Conservation (phyloP, 352 stramenopile species). For the Phytophthora chlamydospora region DNA sequence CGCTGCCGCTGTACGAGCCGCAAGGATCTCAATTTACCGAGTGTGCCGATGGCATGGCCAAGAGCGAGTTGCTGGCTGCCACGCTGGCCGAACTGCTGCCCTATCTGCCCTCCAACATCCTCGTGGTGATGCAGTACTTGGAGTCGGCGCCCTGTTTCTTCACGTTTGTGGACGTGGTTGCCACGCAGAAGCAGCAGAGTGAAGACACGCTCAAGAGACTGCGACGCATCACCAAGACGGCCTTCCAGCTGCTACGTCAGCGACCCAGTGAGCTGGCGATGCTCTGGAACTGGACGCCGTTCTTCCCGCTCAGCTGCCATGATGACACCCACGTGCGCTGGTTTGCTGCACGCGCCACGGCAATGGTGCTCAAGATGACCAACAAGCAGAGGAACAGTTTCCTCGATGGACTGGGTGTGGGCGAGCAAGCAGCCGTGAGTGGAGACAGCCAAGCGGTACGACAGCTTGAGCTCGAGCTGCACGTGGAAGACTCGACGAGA, state of each 20-base stretch:
- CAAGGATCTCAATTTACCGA: constrained; percentile 11
- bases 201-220: constrained; percentile 45
- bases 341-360: constrained; percentile 66
- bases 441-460: constrained; percentile 41
- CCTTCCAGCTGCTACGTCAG: constrained; percentile 58
- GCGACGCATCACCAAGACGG: constrained; percentile 60
- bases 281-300: constrained; percentile 84
- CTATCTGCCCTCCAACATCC: constrained; percentile 60
- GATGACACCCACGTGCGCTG: constrained; percentile 61
- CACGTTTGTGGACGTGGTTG: constrained; percentile 59
- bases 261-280: constrained; percentile 57
- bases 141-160: constrained; percentile 78
- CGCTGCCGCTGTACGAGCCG: constrained; percentile 51
- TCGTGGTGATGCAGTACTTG: constrained; percentile 70
- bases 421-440: constrained; percentile 53
- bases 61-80: constrained; percentile 54
- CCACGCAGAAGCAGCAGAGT: constrained; percentile 44
- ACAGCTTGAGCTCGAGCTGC: constrained; percentile 67
- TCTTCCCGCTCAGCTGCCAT: constrained; percentile 85
- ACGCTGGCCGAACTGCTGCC: constrained; percentile 63
- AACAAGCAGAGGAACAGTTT: constrained; percentile 73
- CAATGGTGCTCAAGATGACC: constrained; percentile 69
- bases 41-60: constrained; percentile 58
- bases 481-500: constrained; percentile 44
- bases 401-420: constrained; percentile 53